Base-by-base conservation (phyloP, 2,329 filamentous ascomycete genomes). In the Exophiala xenobiotica region DNA sequence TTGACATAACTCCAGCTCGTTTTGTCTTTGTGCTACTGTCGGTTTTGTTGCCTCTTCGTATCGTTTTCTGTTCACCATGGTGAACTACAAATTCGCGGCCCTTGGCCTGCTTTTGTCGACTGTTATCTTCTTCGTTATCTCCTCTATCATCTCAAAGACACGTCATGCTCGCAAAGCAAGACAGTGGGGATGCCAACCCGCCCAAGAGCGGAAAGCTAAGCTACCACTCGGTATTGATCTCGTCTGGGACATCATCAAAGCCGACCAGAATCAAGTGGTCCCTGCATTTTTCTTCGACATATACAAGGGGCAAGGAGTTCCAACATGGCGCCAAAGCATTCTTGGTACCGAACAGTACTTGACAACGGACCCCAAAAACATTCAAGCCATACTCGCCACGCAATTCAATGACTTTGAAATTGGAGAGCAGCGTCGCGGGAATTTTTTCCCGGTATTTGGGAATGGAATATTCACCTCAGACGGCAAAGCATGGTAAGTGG, bases 361-460 rank as follows among this genome's bases (percentile, higher is more conserved):
- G 26, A 71, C 69, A 6, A 56, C 60, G 18, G 70, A 72, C 12
- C 69, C 70, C 3, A 66, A 65, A 49, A 95, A 95, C 65, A 83
- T 95, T 70, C 93, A 95, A 68, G 88, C 90, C 16, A 76, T 96
- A 18, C 74, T 96, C 9, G 87, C 90, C 0, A 88, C 86, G 1
- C 88, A 95, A 65, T 96, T 96, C 66, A 73, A 73, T 52, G 87
- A 93, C 62, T 96, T 85, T 63, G 90, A 88, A 62, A 90, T 96
- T 67, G 90, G 90, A 5, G 71, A 82, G 56, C 70, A 88, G 57
- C 73, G 95, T 16, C 87, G 87, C 19, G 79, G 89, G 62, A 81
- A 82, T 70, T 86, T 85, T 74, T 86, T 84, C 16, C 67, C 64
- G 2, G 51, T 72, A 39, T 50, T 72, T 4, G 68, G 68, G 2